A percentile compares a stretch with the other conserved stretches of the same genome.
These are phyloP conservation scores for Rhizoclosmatium globosum DNA, from an alignment of 192 early-diverging fungal species.

Conservation along the genomic window DNA sequence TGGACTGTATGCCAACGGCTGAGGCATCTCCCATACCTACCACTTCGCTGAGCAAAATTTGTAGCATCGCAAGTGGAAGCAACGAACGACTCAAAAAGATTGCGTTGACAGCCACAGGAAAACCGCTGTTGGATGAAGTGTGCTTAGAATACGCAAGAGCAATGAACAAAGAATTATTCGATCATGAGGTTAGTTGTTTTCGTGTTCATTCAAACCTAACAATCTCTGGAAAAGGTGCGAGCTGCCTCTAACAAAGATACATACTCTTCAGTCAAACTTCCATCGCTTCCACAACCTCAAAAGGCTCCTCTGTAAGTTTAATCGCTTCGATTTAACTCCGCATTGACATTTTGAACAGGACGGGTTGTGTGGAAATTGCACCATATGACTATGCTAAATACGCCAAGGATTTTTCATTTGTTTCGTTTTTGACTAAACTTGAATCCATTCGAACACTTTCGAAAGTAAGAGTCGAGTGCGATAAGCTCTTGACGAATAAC, in stretches of 20 bases:
- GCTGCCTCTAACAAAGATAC: constrained; percentile 7
- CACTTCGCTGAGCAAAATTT: constrained; percentile 38
- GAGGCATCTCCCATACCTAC: constrained; percentile 43
- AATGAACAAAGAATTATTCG: constrained; percentile 61
- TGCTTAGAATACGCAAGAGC: constrained; percentile 54
- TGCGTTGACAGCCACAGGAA: background rate
- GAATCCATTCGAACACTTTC: constrained; percentile 62
- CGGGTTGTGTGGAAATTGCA: constrained; percentile 36
- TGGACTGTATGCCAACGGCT: constrained; percentile 63
- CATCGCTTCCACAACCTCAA: background rate
- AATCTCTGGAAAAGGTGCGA: constrained; percentile 12
- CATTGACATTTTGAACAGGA: constrained; percentile 11
- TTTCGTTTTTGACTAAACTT: constrained; percentile 61
- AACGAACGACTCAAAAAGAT: constrained; percentile 37
- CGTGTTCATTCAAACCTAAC: background rate
- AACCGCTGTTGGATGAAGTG: constrained; percentile 52
- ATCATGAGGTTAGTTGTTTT: constrained; percentile 50
- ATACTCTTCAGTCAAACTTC: constrained; percentile 19
- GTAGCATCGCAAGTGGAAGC: constrained; percentile 32
- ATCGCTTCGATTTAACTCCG: background rate
- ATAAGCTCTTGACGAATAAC: constrained; percentile 51
- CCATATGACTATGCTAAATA: constrained; percentile 53
- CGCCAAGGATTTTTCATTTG: constrained; percentile 54
- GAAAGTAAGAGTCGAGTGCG: constrained; percentile 62
- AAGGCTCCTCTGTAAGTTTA: background rate